A percentile compares a stretch with the other conserved stretches of the same genome.
phyloP scores from a whole-genome alignment of 1,139 yeast species.

The Magnusiomyces tetraspermus region DNA sequence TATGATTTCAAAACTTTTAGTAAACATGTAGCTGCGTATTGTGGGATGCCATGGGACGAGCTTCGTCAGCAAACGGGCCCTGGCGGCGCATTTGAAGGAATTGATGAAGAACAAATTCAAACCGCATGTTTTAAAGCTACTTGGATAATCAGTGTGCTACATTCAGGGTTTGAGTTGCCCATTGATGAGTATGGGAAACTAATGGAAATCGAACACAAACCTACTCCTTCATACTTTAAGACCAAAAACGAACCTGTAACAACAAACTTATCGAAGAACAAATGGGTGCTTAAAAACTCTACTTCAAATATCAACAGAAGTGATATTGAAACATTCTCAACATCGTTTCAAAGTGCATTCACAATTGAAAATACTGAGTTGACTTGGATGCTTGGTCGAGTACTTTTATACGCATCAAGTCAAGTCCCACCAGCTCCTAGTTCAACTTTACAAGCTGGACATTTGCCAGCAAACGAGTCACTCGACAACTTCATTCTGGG shows the following conservation, averaged over 20 bases:
- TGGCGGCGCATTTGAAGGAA: constrained; percentile 25
- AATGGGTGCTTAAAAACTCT: too few species aligned
- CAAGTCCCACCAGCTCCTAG: constrained; percentile 22
- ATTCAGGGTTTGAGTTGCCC: constrained; percentile 69
- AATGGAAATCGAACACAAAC: not conserved
- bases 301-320: constrained; percentile 8
- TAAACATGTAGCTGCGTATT: constrained; percentile 39
- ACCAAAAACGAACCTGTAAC: not conserved
- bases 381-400: constrained; percentile 80
- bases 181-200: constrained; percentile 33
- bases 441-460: constrained; percentile 16
- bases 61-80: constrained; percentile 28
- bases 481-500: constrained; percentile 14
- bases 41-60: constrained; percentile 40
- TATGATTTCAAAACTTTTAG: constrained; percentile 38
- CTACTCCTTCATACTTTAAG: not conserved
- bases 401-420: constrained; percentile 48
- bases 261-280: not conserved
- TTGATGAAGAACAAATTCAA: constrained; percentile 39
- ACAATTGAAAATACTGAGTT: constrained; percentile 54
- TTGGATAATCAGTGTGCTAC: constrained; percentile 65
- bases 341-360: constrained; percentile 53
- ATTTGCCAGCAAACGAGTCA: constrained; percentile 14
- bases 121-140: constrained; percentile 61
- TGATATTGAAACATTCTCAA: constrained; percentile 24